Conservation (phyloP, 768 basidiomycete species). For the Tricholoma flavovirens region DNA sequence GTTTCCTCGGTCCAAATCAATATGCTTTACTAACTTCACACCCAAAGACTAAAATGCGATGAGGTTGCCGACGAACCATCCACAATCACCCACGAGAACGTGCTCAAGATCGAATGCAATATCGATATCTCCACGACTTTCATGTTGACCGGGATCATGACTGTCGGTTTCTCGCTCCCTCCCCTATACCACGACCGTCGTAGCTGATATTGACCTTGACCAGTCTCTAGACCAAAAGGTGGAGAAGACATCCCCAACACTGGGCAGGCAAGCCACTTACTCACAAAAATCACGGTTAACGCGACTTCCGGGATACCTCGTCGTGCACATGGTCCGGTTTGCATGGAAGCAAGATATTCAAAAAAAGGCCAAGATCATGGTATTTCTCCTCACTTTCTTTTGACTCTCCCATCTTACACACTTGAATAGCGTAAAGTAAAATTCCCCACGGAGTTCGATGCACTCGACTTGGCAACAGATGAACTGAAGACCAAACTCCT, state of each 20-base stretch:
- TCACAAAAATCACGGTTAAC: conserved; percentile 75
- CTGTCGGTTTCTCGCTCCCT: conserved; percentile 37
- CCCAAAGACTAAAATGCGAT: conserved; percentile 65
- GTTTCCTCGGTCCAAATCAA: conserved; percentile 9
- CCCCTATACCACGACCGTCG: conserved; percentile 1
- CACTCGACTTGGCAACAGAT: conserved; percentile 72
- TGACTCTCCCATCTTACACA: background rate
- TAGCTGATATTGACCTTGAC: background rate
- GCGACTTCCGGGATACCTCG: conserved; percentile 78
- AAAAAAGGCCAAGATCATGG: conserved; percentile 98
- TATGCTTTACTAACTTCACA: background rate
- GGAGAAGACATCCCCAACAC: conserved; percentile 74
- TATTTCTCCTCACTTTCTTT: conserved; percentile 20
- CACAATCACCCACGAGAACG: conserved; percentile 58
- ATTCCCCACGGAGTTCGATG: conserved; percentile 87
- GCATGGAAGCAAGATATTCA: conserved; percentile 87
- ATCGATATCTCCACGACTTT: conserved; percentile 85
- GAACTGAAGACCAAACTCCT: conserved; percentile 68
- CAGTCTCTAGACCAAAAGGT: conserved; percentile 86
- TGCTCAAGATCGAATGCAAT: conserved; percentile 90
- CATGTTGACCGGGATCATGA: conserved; percentile 80
- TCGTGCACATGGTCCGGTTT: conserved; percentile 95
- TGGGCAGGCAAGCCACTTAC: conserved; percentile 81
- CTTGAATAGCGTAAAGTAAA: conserved; percentile 74
- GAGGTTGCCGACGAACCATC: conserved; percentile 78